phyloP scores from a whole-genome alignment of 129 eudicot species.

The Artemisia annua region DNA sequence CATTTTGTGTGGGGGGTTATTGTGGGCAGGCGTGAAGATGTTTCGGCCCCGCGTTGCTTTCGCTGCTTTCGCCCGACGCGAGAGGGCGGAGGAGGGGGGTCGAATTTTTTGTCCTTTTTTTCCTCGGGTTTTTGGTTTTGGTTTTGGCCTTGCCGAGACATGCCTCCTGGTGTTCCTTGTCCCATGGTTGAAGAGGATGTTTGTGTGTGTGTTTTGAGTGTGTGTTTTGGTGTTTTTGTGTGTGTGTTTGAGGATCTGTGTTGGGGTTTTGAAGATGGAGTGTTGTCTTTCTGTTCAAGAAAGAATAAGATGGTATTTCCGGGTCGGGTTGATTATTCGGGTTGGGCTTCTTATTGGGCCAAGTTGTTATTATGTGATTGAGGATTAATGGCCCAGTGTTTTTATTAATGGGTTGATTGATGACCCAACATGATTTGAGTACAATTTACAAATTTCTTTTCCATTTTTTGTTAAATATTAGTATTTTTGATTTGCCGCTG shows the following conservation, averaged over 20 bases:
- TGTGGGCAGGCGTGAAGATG: slow-evolving; percentile 80
- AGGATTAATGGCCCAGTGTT: no score
- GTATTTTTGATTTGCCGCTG: no score
- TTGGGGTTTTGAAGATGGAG: slow-evolving; percentile 9
- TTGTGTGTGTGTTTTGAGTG: not conserved
- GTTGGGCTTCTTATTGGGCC: no score
- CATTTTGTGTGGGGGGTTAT: slow-evolving; percentile 86
- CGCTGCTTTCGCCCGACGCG: slow-evolving; percentile 95
- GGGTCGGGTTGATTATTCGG: slow-evolving; percentile 11
- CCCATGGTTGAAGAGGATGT: slow-evolving; percentile 9
- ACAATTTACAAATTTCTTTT: no score
- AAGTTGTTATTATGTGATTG: no score
- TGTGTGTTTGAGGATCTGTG: slow-evolving; percentile 21
- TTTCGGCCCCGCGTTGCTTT: slow-evolving; percentile 88
- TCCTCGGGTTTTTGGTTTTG: slow-evolving; percentile 28
- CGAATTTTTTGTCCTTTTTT: slow-evolving; percentile 90
- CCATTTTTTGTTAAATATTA: no score
- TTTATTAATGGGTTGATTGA: no score
- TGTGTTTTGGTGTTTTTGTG: no score
- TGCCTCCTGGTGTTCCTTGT: slow-evolving; percentile 18
- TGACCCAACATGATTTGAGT: no score
- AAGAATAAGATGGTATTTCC: slow-evolving; percentile 1
- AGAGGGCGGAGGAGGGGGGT: slow-evolving; percentile 86
- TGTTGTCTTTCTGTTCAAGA: slow-evolving; percentile 36
- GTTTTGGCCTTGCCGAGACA: not conserved